These are phyloP conservation scores for Lentinula boryana DNA, from an alignment of 768 basidiomycete species.

Conservation along the genomic window DNA sequence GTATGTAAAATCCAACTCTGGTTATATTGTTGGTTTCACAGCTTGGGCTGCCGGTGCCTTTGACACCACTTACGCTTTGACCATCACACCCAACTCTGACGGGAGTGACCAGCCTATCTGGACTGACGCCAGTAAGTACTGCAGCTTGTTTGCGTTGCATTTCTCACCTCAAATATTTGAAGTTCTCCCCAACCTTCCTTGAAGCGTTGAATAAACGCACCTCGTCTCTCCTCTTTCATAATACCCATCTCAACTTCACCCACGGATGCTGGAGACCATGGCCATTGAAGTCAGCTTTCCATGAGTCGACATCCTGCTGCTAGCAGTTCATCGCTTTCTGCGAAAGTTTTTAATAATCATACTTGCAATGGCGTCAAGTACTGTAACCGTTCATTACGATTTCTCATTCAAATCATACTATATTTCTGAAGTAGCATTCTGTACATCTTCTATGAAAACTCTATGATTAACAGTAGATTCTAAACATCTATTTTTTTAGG, in stretches of 20 bases:
- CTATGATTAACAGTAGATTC: too few relatives aligned
- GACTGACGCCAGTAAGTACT: constrained; percentile 31
- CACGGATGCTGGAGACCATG: not conserved
- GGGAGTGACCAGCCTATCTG: constrained; percentile 42
- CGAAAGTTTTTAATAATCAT: too few relatives aligned
- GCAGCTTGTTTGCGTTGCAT: not conserved
- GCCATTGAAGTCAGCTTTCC: too few relatives aligned
- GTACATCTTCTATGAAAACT: too few relatives aligned
- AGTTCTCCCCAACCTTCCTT: constrained; percentile 21
- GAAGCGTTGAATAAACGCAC: not conserved
- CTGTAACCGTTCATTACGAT: too few relatives aligned
- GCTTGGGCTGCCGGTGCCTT: constrained; percentile 51
- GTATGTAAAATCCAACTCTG: constrained; percentile 37
- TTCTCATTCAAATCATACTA: too few relatives aligned
- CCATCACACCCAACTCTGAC: constrained; percentile 40
- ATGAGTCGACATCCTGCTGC: too few relatives aligned
- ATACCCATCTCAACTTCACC: not conserved
- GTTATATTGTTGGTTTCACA: constrained; percentile 42
- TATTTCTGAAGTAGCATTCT: too few relatives aligned
- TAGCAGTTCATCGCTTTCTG: not conserved
- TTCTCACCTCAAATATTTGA: not conserved
- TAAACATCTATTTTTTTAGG: too few relatives aligned
- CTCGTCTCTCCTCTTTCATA: not conserved
- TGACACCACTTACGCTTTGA: constrained; percentile 42
- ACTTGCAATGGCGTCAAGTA: too few relatives aligned